Evolutionary conservation across 2,329 filamentous ascomycete species (phyloP).

Genomic region (Venturia oleaginea): DNA sequence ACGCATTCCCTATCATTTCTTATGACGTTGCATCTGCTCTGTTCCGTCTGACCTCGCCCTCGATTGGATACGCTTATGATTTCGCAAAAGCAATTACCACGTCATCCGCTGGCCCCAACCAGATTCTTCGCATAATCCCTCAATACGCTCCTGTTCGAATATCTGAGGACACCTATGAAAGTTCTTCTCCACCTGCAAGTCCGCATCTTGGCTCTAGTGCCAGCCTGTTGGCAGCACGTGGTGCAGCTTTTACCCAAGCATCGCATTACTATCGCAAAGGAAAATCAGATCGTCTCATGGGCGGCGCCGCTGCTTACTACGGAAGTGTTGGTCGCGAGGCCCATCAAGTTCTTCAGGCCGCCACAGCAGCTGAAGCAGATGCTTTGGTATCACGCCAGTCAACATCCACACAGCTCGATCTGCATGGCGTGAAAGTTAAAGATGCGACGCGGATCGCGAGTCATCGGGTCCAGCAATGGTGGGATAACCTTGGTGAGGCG

Average conservation of each 20-base stretch:
- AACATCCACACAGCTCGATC: conserved; percentile 52
- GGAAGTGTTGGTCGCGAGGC: conserved; percentile 59
- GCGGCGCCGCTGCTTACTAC: conserved; percentile 69
- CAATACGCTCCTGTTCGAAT: conserved; percentile 35
- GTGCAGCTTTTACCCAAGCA: conserved; percentile 48
- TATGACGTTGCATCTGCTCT: conserved; percentile 42
- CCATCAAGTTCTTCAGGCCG: conserved; percentile 46
- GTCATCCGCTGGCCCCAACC: conserved; percentile 12
- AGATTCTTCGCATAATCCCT: conserved; percentile 34
- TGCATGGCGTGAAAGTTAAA: conserved; percentile 74
- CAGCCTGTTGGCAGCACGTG: conserved; percentile 38
- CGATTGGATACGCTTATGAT: conserved; percentile 49
- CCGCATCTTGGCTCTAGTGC: conserved; percentile 28
- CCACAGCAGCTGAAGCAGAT: conserved; percentile 61
- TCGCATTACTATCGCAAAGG: conserved; percentile 49
- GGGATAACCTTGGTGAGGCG: conserved; percentile 60
- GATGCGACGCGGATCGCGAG: conserved; percentile 74
- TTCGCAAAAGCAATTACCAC: conserved; percentile 46
- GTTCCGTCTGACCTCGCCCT: conserved; percentile 48
- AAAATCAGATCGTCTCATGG: conserved; percentile 63
- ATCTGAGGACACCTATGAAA: conserved; percentile 20
- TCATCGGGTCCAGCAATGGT: conserved; percentile 63
- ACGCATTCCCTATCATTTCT: conserved; percentile 46
- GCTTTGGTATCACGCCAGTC: conserved; percentile 61
- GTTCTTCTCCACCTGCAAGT: conserved; percentile 18